Percentiles rank a stretch among this genome's conserved stretches.
phyloP scores from a whole-genome alignment of 192 early-diverging fungal genomes.

The Helicostylum pulchrum region DNA sequence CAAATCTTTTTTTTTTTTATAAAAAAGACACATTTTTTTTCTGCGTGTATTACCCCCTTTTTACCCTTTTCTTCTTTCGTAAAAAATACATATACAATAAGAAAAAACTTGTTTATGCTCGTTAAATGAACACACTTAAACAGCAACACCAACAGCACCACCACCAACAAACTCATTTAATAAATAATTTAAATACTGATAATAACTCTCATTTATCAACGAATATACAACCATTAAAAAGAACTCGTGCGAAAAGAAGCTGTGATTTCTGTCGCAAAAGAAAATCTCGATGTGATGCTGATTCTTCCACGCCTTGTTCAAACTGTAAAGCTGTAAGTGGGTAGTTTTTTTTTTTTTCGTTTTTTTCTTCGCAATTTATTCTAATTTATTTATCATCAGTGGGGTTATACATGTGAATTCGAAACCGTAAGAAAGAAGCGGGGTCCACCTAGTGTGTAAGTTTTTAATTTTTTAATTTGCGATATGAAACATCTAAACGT shows the following conservation, averaged over 20 bases:
- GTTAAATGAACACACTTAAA: too few species aligned
- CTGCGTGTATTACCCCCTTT: too few species aligned
- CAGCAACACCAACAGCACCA: too few species aligned
- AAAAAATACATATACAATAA: too few species aligned
- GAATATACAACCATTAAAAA: conserved; percentile 12
- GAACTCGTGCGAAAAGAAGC: conserved; percentile 39
- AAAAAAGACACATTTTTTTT: too few species aligned
- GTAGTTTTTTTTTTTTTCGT: conserved; percentile 1
- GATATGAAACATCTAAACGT: background rate
- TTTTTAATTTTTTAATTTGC: background rate
- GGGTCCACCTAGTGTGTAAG: conserved; percentile 34
- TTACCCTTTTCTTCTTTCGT: too few species aligned
- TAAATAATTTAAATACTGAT: too few species aligned
- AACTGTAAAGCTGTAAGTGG: conserved; percentile 40
- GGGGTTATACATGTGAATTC: conserved; percentile 33
- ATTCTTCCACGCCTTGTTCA: conserved; percentile 29
- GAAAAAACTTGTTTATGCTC: too few species aligned
- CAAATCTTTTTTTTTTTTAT: too few species aligned
- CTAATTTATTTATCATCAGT: conserved; percentile 5
- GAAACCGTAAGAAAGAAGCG: conserved; percentile 30
- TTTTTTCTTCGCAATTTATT: too few species aligned
- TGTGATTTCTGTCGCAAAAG: conserved; percentile 41
- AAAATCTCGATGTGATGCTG: conserved; percentile 41
- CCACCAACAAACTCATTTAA: too few species aligned
- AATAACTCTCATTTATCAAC: too few species aligned